Conservation (phyloP, 2,329 filamentous ascomycete species). For the Fusarium sp. region DNA sequence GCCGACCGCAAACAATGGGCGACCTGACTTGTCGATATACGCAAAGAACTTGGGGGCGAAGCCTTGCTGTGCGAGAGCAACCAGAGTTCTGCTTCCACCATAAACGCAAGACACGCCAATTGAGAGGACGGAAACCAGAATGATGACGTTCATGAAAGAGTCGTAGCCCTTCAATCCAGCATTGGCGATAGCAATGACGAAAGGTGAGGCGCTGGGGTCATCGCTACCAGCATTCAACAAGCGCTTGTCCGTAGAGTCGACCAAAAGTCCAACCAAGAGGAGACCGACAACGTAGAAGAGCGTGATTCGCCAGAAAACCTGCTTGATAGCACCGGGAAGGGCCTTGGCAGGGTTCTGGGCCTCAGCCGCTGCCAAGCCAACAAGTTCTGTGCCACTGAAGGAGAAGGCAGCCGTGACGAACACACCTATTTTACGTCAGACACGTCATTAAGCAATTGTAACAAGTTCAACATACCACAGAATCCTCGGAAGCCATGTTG, state of each 20-base stretch:
- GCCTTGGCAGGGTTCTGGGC: conserved; percentile 79
- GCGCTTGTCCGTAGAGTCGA: conserved; percentile 61
- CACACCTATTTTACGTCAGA: conserved; percentile 33
- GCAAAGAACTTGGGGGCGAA: conserved; percentile 71
- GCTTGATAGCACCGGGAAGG: conserved; percentile 87
- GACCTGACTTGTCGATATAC: conserved; percentile 71
- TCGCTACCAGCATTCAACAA: conserved; percentile 65
- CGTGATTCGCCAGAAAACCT: conserved; percentile 75
- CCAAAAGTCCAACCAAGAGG: conserved; percentile 66
- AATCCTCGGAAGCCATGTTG: conserved; percentile 83
- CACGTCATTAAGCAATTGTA: accelerated
- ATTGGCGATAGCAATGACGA: conserved; percentile 71
- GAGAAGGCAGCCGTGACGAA: conserved; percentile 80
- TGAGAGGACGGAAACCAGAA: conserved; percentile 71
- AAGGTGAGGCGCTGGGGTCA: conserved; percentile 62
- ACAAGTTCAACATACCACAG: conserved; percentile 65
- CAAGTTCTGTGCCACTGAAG: conserved; percentile 81
- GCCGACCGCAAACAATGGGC: conserved; percentile 67
- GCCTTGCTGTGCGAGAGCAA: conserved; percentile 72
- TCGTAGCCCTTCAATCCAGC: conserved; percentile 68
- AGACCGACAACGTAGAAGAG: conserved; percentile 70
- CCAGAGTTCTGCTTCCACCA: conserved; percentile 72
- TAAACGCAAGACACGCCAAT: conserved; percentile 74
- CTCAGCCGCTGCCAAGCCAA: conserved; percentile 83
- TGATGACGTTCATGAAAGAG: conserved; percentile 72